Base-by-base conservation (phyloP, 257 asterid species). In the Solanum chmielewskii region DNA sequence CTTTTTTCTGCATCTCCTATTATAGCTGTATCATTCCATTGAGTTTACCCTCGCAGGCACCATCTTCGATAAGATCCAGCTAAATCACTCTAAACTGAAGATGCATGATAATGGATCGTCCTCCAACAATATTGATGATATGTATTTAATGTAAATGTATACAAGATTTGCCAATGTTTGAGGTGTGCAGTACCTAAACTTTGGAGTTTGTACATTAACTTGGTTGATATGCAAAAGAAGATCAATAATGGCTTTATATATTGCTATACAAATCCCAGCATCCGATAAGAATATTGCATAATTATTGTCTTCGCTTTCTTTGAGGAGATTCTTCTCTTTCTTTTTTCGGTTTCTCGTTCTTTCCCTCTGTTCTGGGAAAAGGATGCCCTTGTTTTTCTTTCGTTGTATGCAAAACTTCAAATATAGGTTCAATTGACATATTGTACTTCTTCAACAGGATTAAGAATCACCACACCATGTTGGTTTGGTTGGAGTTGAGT, bases 11-110 rank as follows among this genome's bases (percentile, higher is more conserved):
- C 16, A 41, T 27, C 70, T 74, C 70, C 49, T 11, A 73, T 68
- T 69, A 39, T 81, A 0, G 52, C 33, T 37, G 82, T 37, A 47
- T 47, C 45, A 49, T 49, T 81, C 45, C 31, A 49, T 49, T 81
- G 69, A 49, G 37, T 29, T 18, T 49, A 29, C 29, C 68, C 6
- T 59, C 68, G 90, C 89, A 96, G 99, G 96, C 98, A 96, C 92
- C 99, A 96, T 90, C 88, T 90, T 18, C 90, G 91, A 27, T 90
- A 88, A 74, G 20, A 80, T 68, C 74, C 23, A 11, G 35, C 44
- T 60, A 20, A n/a, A 69, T n/a, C 16, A 47, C 44, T 35, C 83
- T 27, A 80, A 80, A 27, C 0, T 0, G 60, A 39, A 62, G 71
- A 82, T 3, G 35, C 16, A 21, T 39, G 84, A 87, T 9, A 33